Conservation (phyloP, 1,284 basidiomycete genomes). For the Rhodotorula sp. region DNA sequence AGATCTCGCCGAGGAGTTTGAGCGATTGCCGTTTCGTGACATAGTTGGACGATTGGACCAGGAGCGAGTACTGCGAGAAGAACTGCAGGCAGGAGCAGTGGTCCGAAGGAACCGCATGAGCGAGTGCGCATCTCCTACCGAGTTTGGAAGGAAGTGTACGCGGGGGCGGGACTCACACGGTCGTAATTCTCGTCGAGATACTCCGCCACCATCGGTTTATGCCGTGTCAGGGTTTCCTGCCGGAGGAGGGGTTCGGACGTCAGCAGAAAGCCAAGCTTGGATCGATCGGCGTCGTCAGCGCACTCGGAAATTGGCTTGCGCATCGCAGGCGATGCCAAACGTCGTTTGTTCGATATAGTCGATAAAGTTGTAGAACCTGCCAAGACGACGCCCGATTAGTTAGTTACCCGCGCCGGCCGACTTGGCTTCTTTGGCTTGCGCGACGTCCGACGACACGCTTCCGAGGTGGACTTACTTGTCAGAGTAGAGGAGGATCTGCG, state of each 20-base stretch:
- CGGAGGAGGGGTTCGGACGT: background rate
- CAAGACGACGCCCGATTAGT: background rate
- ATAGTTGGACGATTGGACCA: constrained; percentile 92
- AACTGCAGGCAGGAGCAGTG: constrained; percentile 59
- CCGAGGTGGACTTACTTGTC: constrained; percentile 65
- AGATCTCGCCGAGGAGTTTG: constrained; percentile 95
- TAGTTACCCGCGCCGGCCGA: background rate
- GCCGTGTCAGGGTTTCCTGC: constrained; percentile 85
- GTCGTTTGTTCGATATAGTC: constrained; percentile 97
- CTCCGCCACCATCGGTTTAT: constrained; percentile 94
- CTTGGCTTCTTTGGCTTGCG: too few species aligned
- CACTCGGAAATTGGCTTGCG: constrained; percentile 88
- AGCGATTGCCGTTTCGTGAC: constrained; percentile 99
- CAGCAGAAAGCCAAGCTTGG: background rate
- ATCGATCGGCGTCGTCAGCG: constrained; percentile 1
- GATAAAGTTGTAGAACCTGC: constrained; percentile 93
- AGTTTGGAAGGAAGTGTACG: too few species aligned
- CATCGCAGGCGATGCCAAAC: constrained; percentile 97
- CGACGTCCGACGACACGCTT: background rate
- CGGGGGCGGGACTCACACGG: constrained; percentile 59
- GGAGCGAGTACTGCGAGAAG: constrained; percentile 88
- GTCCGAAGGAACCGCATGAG: background rate
- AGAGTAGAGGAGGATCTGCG: constrained; percentile 85
- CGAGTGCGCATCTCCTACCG: background rate
- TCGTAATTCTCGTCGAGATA: constrained; percentile 97